A percentile compares a stretch with the other conserved stretches of the same genome.
Conservation (phyloP, 176 grass and related monocot species). For the Aegilops bicornis region DNA sequence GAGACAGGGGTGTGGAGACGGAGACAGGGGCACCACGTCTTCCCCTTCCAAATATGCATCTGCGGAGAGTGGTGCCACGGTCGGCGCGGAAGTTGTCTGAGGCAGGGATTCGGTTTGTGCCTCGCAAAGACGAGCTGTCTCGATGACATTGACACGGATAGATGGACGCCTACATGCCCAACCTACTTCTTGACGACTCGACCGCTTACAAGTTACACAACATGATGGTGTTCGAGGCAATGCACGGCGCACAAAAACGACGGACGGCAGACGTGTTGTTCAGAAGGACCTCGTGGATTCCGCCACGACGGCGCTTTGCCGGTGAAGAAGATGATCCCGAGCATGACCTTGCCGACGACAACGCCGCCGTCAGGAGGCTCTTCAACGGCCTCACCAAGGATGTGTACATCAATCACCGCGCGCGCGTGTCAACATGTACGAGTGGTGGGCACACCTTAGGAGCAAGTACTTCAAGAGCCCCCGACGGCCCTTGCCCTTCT, state of each 20-base stretch:
- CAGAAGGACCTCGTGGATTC: constrained; percentile 40
- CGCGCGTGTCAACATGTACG: neutral
- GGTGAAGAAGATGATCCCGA: neutral
- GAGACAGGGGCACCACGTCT: too few relatives aligned
- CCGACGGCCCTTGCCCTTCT: constrained; percentile 40
- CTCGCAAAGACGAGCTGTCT: neutral
- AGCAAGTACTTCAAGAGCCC: constrained; percentile 51
- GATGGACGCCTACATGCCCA: neutral
- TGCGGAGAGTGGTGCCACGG: neutral
- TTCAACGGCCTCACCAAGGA: constrained; percentile 29
- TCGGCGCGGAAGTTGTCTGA: constrained; percentile 33
- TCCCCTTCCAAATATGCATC: too few relatives aligned
- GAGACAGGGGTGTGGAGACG: too few relatives aligned
- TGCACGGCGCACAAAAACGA: constrained; percentile 24
- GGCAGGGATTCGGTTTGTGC: constrained; percentile 32
- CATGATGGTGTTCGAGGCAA: constrained; percentile 50
- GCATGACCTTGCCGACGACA: constrained; percentile 11
- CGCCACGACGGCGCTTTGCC: constrained; percentile 36
- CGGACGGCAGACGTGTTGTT: constrained; percentile 43
- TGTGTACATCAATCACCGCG: neutral
- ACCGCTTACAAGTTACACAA: constrained; percentile 33
- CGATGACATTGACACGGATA: neutral
- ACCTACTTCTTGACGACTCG: constrained; percentile 25
- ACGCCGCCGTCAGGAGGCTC: constrained; percentile 9
- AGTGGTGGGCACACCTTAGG: constrained; percentile 33